Evolutionary conservation across 2,329 filamentous ascomycete species (phyloP).

Genomic region (Diaporthe sp.): DNA sequence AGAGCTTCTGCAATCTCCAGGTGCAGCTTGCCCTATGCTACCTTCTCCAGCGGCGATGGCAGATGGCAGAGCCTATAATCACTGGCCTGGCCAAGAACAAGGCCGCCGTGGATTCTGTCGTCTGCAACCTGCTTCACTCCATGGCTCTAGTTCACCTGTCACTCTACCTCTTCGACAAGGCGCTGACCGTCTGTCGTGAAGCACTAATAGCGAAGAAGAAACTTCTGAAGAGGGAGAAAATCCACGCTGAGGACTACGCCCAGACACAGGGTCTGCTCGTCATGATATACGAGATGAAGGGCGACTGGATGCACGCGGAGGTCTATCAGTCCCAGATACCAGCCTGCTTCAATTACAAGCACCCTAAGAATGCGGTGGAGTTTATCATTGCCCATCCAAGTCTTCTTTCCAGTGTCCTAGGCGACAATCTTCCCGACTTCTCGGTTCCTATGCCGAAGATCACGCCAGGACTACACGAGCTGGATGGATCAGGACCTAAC

Average conservation of each 20-base stretch:
- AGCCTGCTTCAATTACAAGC: constrained; percentile 14
- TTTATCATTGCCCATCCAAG: constrained; percentile 20
- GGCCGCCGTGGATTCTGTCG: constrained; percentile 35
- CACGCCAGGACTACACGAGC: neutral
- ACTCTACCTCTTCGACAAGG: constrained; percentile 42
- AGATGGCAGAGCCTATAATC: constrained; percentile 41
- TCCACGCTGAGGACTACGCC: constrained; percentile 39
- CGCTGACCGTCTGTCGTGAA: constrained; percentile 43
- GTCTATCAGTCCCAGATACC: constrained; percentile 42
- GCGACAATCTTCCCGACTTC: neutral
- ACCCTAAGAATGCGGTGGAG: constrained; percentile 15
- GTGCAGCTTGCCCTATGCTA: constrained; percentile 44
- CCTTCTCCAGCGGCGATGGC: constrained; percentile 43
- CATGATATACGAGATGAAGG: constrained; percentile 43
- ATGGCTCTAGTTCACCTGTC: constrained; percentile 43
- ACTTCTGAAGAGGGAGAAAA: constrained; percentile 38
- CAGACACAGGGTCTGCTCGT: constrained; percentile 43
- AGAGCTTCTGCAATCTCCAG: constrained; percentile 38
- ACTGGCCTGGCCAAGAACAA: constrained; percentile 37
- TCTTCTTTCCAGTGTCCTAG: constrained; percentile 2
- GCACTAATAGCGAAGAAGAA: constrained; percentile 43
- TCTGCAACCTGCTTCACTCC: constrained; percentile 44
- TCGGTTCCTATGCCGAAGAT: neutral
- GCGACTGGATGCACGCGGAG: constrained; percentile 44
- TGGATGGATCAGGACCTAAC: neutral